A percentile compares a stretch with the other conserved stretches of the same genome.
phyloP scores from a whole-genome alignment of 495 filamentous ascomycete species.

The Penicillium canariense region DNA sequence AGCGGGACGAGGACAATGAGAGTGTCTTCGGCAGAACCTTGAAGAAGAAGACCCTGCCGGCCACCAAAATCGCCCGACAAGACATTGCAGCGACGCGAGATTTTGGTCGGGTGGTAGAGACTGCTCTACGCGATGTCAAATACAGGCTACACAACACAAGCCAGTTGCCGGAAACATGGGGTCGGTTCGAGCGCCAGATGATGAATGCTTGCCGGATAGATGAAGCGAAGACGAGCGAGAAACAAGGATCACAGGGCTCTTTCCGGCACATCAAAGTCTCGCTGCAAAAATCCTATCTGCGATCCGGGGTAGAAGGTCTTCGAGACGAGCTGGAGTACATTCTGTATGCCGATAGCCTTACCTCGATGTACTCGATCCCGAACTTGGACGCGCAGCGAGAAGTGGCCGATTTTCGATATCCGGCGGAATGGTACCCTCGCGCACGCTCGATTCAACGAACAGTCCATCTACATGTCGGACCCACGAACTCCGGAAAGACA shows the following conservation, averaged over 20 bases:
- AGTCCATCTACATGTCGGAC: constrained; percentile 91
- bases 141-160: constrained; percentile 11
- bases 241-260: constrained; percentile 19
- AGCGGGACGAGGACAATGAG: constrained; percentile 1
- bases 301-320: constrained; percentile 46
- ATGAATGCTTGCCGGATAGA: constrained; percentile 34
- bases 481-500: constrained; percentile 98
- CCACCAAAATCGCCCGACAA: constrained; percentile 8
- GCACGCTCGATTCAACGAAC: constrained; percentile 76
- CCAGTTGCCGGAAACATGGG: constrained; percentile 24
- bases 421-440: constrained; percentile 85
- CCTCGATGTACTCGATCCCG: constrained; percentile 41
- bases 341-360: constrained; percentile 52
- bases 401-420: constrained; percentile 77
- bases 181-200: constrained; percentile 37
- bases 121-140: constrained; percentile 28
- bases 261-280: constrained; percentile 27
- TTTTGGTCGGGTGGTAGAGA: constrained; percentile 30
- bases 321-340: constrained; percentile 56
- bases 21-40: background rate
- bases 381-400: constrained; percentile 58
- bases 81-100: constrained; percentile 20
- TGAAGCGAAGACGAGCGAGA: constrained; percentile 10
- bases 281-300: constrained; percentile 57
- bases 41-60: background rate